A percentile compares a stretch with the other conserved stretches of the same genome.
Evolutionary conservation across 306 rosid genomes (phyloP).

Genomic region (Ammopiptanthus mongolicus): DNA sequence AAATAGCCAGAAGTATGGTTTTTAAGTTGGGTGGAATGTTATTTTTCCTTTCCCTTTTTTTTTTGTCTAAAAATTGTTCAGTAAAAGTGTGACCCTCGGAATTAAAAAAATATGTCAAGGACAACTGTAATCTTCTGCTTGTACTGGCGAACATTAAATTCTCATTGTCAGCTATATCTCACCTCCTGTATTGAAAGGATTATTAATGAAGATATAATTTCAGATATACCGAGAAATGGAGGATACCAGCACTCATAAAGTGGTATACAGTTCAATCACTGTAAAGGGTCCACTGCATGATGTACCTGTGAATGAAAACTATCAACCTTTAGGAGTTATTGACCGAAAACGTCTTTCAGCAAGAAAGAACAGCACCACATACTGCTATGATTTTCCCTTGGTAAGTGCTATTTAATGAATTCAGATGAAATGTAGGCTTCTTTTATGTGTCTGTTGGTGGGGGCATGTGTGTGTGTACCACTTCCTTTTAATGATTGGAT

Average conservation of each 20-base stretch:
- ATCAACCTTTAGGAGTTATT: slow-evolving; percentile 78
- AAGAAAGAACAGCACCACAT: slow-evolving; percentile 86
- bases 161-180: not conserved
- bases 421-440: not conserved
- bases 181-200: slow-evolving; percentile 1
- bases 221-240: slow-evolving; percentile 84
- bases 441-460: not conserved
- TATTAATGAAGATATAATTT: slow-evolving; percentile 10
- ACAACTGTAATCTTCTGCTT: not conserved
- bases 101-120: not conserved
- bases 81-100: not conserved
- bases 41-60: not conserved
- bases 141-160: not conserved
- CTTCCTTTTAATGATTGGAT: slow-evolving; percentile 6
- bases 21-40: not conserved
- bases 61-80: not conserved
- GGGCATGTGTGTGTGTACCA: not conserved
- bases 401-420: slow-evolving; percentile 40
- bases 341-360: slow-evolving; percentile 82
- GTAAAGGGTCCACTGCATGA: slow-evolving; percentile 62
- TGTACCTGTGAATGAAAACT: slow-evolving; percentile 66
- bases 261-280: slow-evolving; percentile 62
- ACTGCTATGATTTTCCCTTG: slow-evolving; percentile 96
- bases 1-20: not conserved
- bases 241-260: slow-evolving; percentile 51